phyloP scores from a whole-genome alignment of 2,329 filamentous ascomycete species.

The Cytospora piceae region DNA sequence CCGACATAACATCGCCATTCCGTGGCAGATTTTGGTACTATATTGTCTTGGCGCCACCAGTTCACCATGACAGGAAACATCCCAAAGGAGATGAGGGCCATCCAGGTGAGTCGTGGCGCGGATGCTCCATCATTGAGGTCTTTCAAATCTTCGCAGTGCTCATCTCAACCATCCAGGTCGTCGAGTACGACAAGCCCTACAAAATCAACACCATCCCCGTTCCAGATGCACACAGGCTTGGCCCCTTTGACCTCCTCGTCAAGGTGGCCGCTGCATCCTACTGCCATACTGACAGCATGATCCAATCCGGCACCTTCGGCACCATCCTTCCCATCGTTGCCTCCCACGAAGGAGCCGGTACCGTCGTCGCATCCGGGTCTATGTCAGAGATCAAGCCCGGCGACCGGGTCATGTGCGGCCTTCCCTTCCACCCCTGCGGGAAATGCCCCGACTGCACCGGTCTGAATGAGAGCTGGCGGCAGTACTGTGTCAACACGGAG shows the following conservation, averaged over 20 bases:
- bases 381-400: constrained; percentile 51
- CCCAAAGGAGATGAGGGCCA: constrained; percentile 25
- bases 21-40: not conserved
- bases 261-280: constrained; percentile 63
- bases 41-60: not conserved
- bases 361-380: constrained; percentile 52
- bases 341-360: constrained; percentile 62
- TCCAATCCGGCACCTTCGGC: constrained; percentile 52
- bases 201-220: constrained; percentile 52
- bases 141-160: not conserved
- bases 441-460: constrained; percentile 55
- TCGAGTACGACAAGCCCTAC: constrained; percentile 58
- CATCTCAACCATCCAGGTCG: constrained; percentile 34
- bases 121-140: not conserved
- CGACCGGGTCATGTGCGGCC: constrained; percentile 59
- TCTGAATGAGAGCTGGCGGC: constrained; percentile 48
- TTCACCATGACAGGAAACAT: not conserved
- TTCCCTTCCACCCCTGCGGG: constrained; percentile 57
- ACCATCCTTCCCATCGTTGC: constrained; percentile 54
- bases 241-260: constrained; percentile 59
- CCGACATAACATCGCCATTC: not conserved
- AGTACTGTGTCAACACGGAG: constrained; percentile 54
- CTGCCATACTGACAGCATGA: constrained; percentile 66
- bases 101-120: constrained; percentile 16
- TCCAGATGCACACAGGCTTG: constrained; percentile 52